Evolutionary conservation across 768 basidiomycete species (phyloP).

Genomic region (Xanthoconium stramineum): DNA sequence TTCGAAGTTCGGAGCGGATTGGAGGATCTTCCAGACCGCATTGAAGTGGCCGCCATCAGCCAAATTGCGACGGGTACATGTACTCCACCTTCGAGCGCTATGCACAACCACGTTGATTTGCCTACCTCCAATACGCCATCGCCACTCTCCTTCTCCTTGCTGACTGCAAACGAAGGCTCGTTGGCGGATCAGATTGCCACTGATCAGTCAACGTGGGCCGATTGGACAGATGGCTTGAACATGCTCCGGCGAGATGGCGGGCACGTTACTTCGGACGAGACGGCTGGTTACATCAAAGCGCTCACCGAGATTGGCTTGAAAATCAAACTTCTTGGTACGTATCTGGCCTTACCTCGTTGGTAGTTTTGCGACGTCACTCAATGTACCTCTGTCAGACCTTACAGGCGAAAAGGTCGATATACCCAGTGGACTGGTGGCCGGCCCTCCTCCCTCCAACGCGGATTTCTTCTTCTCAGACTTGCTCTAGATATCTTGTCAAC

Average conservation of each 20-base stretch:
- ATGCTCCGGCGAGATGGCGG: slow-evolving; percentile 81
- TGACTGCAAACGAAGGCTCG: slow-evolving; percentile 66
- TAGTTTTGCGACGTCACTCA: neutral
- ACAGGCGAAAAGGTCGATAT: slow-evolving; percentile 89
- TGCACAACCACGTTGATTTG: slow-evolving; percentile 59
- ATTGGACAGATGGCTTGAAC: slow-evolving; percentile 93
- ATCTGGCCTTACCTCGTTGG: neutral
- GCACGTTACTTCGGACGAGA: slow-evolving; percentile 81
- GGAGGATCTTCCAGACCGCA: slow-evolving; percentile 84
- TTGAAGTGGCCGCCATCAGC: slow-evolving; percentile 75
- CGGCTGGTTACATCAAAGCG: slow-evolving; percentile 80
- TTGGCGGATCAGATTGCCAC: slow-evolving; percentile 78
- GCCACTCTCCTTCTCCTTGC: slow-evolving; percentile 72
- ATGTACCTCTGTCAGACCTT: slow-evolving; percentile 53
- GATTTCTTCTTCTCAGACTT: slow-evolving; percentile 86
- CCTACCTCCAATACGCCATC: slow-evolving; percentile 57
- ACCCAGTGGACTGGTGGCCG: slow-evolving; percentile 73
- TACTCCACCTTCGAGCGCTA: slow-evolving; percentile 60
- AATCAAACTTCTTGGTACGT: slow-evolving; percentile 81
- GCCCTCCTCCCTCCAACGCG: slow-evolving; percentile 72
- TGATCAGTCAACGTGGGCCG: slow-evolving; percentile 78
- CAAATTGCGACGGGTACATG: slow-evolving; percentile 79
- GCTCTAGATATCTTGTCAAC: slow-evolving; percentile 21
- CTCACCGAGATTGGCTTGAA: slow-evolving; percentile 90
- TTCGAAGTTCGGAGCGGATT: slow-evolving; percentile 75